phyloP scores from a whole-genome alignment of 1,139 yeast species.

The Suhomyces panamericanus region DNA sequence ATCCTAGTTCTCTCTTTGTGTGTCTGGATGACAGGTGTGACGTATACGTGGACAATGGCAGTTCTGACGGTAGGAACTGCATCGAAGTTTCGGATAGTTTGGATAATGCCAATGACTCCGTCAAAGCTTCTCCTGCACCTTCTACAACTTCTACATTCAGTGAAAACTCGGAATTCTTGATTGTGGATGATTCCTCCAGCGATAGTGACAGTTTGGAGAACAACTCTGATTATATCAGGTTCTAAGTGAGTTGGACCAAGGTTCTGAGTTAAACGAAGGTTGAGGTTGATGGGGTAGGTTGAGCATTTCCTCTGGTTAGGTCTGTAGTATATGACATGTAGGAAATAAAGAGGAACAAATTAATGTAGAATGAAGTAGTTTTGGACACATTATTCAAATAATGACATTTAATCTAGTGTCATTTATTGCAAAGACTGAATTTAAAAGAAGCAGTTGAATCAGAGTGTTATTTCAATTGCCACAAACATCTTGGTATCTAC shows the following conservation, averaged over 20 bases:
- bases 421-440: no score
- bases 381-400: no score
- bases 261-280: no score
- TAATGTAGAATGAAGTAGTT: no score
- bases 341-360: no score
- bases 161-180: conserved; percentile 16
- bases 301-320: neutral
- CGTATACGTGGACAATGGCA: conserved; percentile 26
- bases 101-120: neutral
- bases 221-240: conserved; percentile 26
- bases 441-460: no score
- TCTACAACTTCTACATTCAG: conserved; percentile 9
- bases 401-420: no score
- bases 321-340: neutral
- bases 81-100: neutral
- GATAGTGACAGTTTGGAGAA: conserved; percentile 37
- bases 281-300: no score
- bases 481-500: no score
- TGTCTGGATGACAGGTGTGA: conserved; percentile 26
- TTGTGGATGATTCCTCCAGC: conserved; percentile 13
- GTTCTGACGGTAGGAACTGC: neutral
- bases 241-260: no score
- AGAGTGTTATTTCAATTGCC: no score
- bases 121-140: neutral
- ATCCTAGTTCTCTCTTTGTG: conserved; percentile 27